phyloP scores from a whole-genome alignment of 2,329 filamentous ascomycete genomes.

The Aspergillus sp. region DNA sequence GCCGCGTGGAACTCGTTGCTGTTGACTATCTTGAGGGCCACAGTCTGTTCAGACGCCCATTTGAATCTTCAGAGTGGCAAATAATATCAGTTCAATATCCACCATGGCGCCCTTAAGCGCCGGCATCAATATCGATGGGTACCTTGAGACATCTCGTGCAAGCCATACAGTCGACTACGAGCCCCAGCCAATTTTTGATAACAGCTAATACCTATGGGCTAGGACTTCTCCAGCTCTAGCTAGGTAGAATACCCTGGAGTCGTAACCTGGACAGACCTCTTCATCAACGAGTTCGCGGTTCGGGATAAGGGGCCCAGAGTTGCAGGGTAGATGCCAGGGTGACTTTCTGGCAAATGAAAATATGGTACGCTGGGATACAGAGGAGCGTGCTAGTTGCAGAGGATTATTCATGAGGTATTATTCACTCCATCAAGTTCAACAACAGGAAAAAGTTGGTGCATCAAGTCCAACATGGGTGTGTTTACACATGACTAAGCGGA shows the following conservation, averaged over 20 bases:
- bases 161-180: conserved; percentile 47
- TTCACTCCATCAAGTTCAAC: no score
- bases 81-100: background rate
- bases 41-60: conserved; percentile 16
- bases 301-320: background rate
- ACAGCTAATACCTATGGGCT: conserved; percentile 34
- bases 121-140: background rate
- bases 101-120: no score
- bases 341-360: background rate
- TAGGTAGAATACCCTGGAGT: conserved; percentile 39
- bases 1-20: conserved; percentile 16
- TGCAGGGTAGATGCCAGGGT: background rate
- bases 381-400: background rate
- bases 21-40: conserved; percentile 31
- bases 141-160: conserved; percentile 34
- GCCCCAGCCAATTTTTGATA: conserved; percentile 46
- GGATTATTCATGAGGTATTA: background rate
- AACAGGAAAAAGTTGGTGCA: no score
- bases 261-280: conserved; percentile 39
- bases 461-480: no score
- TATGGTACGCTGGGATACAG: background rate
- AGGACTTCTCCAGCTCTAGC: conserved; percentile 40
- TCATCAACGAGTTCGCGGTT: conserved; percentile 36
- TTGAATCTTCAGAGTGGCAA: conserved; percentile 3
- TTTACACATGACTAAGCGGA: no score